Evolutionary conservation across 2,329 filamentous ascomycete genomes (phyloP).

Genomic region (Alternaria arborescens): DNA sequence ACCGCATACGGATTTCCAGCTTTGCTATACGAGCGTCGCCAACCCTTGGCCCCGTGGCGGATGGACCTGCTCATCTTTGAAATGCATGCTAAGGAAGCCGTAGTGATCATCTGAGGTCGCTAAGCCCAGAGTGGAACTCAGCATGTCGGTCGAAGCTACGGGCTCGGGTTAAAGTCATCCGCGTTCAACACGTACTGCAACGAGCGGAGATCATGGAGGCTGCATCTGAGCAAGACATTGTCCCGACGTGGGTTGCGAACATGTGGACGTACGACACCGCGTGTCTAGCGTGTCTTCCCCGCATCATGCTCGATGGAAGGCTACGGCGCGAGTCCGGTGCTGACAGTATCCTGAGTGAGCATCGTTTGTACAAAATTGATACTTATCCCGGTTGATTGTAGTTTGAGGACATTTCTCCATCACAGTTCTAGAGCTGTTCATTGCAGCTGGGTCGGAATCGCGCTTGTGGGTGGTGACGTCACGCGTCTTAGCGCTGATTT

Average conservation of each 20-base stretch:
- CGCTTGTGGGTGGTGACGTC: neutral
- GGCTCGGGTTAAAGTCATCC: constrained; percentile 4
- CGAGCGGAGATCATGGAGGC: neutral
- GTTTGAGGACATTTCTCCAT: neutral
- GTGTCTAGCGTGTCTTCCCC: neutral
- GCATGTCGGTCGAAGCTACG: neutral
- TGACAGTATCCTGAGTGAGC: neutral
- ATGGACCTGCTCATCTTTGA: neutral
- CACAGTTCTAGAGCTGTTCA: neutral
- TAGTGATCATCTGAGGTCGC: neutral
- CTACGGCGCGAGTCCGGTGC: neutral
- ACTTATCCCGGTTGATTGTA: neutral
- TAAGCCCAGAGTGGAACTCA: neutral
- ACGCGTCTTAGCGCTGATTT: neutral
- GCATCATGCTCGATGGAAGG: neutral
- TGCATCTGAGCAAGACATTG: neutral
- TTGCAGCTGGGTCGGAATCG: neutral
- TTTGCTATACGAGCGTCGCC: neutral
- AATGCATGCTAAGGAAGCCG: neutral
- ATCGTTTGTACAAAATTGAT: neutral
- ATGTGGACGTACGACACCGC: neutral
- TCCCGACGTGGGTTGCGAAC: neutral
- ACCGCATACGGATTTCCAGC: neutral
- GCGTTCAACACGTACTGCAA: neutral
- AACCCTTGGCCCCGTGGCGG: neutral